phyloP scores from a whole-genome alignment of 768 basidiomycete species.

The Galerina sulciceps region DNA sequence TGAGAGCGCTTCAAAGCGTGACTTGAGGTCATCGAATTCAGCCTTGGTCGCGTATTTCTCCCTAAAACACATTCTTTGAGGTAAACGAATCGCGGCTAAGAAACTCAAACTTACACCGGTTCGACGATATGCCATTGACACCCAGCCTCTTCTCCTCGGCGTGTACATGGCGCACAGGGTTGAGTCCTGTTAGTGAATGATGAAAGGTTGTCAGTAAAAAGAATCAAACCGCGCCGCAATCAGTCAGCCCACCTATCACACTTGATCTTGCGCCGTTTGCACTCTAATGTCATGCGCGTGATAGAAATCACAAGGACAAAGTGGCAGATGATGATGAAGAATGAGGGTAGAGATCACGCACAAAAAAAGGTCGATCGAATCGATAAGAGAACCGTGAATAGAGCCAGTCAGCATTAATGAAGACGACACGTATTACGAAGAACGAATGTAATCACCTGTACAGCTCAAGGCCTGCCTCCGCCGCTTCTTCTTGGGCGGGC shows the following conservation, averaged over 20 bases:
- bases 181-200: constrained; percentile 54
- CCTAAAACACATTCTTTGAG: constrained; percentile 37
- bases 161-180: constrained; percentile 81
- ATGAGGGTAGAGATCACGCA: constrained; percentile 4
- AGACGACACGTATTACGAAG: constrained; percentile 24
- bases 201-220: constrained; percentile 23
- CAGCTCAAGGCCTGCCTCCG: constrained; percentile 84
- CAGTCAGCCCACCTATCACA: constrained; percentile 71
- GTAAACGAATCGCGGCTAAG: constrained; percentile 20
- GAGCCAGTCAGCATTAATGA: constrained; percentile 23
- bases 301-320: constrained; percentile 31
- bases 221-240: constrained; percentile 19
- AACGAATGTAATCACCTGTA: constrained; percentile 60
- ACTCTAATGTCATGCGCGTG: constrained; percentile 54
- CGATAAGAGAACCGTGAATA: constrained; percentile 24
- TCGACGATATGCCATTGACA: constrained; percentile 87
- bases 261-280: constrained; percentile 86
- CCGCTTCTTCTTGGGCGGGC: constrained; percentile 82
- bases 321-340: constrained; percentile 25
- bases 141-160: constrained; percentile 78
- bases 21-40: constrained; percentile 78
- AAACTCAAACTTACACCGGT: constrained; percentile 64
- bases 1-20: constrained; percentile 66
- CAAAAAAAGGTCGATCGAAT: constrained; percentile 18
- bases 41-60: constrained; percentile 82